Evolutionary conservation across 2,329 filamentous ascomycete genomes (phyloP).

Genomic region (Escovopsis sp.): DNA sequence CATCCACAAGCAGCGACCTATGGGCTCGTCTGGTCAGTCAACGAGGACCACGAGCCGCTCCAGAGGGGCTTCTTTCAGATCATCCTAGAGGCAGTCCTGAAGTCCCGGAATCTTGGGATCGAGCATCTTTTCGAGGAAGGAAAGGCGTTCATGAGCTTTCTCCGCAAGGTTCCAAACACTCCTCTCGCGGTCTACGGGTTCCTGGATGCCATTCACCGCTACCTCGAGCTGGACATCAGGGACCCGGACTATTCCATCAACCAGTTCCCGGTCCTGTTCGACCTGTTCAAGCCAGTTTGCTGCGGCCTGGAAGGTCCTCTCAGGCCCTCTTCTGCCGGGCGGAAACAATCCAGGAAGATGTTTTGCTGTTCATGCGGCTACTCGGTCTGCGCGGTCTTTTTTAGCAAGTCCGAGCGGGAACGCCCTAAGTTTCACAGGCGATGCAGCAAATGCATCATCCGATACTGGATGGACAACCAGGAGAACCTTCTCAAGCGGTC

Average conservation of each 20-base stretch:
- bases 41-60: conserved; percentile 9
- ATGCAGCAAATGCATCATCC: conserved; percentile 18
- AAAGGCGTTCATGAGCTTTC: conserved; percentile 15
- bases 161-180: conserved; percentile 15
- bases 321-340: too few species aligned
- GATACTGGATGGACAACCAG: conserved; percentile 15
- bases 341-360: too few species aligned
- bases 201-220: conserved; percentile 19
- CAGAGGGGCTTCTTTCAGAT: conserved; percentile 20
- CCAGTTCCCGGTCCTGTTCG: conserved; percentile 12
- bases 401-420: conserved; percentile 1
- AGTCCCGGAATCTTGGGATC: conserved; percentile 15
- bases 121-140: conserved; percentile 15
- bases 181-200: conserved; percentile 16
- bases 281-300: conserved; percentile 16
- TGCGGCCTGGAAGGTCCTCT: too few species aligned
- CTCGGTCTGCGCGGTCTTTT: conserved; percentile 17
- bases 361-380: conserved; percentile 22
- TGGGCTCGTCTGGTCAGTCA: conserved; percentile 15
- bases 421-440: conserved; percentile 3
- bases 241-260: conserved; percentile 1
- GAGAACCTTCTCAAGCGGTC: conserved; percentile 13
- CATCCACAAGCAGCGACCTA: conserved; percentile 8
- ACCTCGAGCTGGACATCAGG: conserved; percentile 9
- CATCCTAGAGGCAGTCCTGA: conserved; percentile 19